Conservation (phyloP, 1,139 yeast species). For the Sugiyamaella japonica region DNA sequence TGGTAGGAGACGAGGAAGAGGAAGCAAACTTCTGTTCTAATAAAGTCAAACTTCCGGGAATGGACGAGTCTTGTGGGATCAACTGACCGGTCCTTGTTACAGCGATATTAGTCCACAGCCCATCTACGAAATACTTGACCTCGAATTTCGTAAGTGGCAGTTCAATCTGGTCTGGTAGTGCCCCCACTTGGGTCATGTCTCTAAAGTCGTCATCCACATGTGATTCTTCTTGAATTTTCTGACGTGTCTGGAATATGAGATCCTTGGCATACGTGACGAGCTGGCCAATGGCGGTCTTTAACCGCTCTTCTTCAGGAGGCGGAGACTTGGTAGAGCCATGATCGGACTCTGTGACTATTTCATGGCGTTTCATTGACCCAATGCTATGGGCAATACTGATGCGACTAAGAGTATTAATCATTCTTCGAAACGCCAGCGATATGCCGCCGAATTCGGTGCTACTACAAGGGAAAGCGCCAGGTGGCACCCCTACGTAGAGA, state of each 20-base stretch:
- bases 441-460: slow-evolving; percentile 28
- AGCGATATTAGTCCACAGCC: slow-evolving; percentile 29
- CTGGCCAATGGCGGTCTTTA: slow-evolving; percentile 15
- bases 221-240: slow-evolving; percentile 2
- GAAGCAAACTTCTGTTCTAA: slow-evolving; percentile 14
- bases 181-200: not conserved
- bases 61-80: slow-evolving; percentile 16
- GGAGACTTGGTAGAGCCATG: not conserved
- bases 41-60: slow-evolving; percentile 12
- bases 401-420: slow-evolving; percentile 32
- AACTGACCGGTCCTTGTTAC: slow-evolving; percentile 28
- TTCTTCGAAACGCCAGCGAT: slow-evolving; percentile 30
- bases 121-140: slow-evolving; percentile 31
- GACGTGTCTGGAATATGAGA: slow-evolving; percentile 8
- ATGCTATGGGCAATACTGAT: slow-evolving; percentile 30
- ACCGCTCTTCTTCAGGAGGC: not conserved
- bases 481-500: slow-evolving; percentile 35
- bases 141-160: slow-evolving; percentile 26
- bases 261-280: slow-evolving; percentile 17
- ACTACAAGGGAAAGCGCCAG: slow-evolving; percentile 33
- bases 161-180: slow-evolving; percentile 21
- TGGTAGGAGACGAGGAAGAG: slow-evolving; percentile 8
- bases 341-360: slow-evolving; percentile 11
- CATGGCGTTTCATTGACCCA: slow-evolving; percentile 24
- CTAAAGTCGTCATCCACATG: not conserved